A percentile compares a stretch with the other conserved stretches of the same genome.
phyloP scores from a whole-genome alignment of 257 asterid species.

The Lithospermum erythrorhizon region DNA sequence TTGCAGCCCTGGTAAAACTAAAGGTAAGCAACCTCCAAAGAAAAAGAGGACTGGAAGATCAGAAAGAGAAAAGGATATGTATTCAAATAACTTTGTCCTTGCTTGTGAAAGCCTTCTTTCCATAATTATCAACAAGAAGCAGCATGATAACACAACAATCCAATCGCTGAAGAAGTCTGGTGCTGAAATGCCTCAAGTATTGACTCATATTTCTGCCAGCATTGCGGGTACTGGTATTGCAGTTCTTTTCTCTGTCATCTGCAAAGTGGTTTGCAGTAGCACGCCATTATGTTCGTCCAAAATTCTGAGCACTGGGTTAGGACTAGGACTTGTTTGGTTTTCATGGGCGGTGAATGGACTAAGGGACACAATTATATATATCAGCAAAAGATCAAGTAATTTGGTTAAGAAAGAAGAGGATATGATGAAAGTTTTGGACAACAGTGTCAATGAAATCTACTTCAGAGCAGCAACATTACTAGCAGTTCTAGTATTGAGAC shows the following conservation, averaged over 20 bases:
- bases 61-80: constrained; percentile 32
- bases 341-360: constrained; percentile 73
- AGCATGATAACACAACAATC: constrained; percentile 34
- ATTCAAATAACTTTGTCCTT: constrained; percentile 48
- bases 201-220: constrained; percentile 66
- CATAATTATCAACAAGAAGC: constrained; percentile 44
- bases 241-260: constrained; percentile 48
- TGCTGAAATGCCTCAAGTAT: constrained; percentile 53
- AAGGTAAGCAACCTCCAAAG: constrained; percentile 35
- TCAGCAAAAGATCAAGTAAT: constrained; percentile 41
- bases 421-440: constrained; percentile 50
- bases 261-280: constrained; percentile 47
- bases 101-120: constrained; percentile 88
- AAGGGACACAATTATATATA: constrained; percentile 54
- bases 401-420: constrained; percentile 35
- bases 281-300: constrained; percentile 47
- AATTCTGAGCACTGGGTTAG: constrained; percentile 60
- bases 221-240: constrained; percentile 94
- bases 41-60: constrained; percentile 33
- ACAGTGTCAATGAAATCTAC: constrained; percentile 51
- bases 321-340: constrained; percentile 82
- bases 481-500: constrained; percentile 52
- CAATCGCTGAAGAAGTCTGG: constrained; percentile 68
- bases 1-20: constrained; percentile 40
- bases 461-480: constrained; percentile 50